phyloP scores from a whole-genome alignment of 2,329 filamentous ascomycete species.

The Colletotrichum lentis region DNA sequence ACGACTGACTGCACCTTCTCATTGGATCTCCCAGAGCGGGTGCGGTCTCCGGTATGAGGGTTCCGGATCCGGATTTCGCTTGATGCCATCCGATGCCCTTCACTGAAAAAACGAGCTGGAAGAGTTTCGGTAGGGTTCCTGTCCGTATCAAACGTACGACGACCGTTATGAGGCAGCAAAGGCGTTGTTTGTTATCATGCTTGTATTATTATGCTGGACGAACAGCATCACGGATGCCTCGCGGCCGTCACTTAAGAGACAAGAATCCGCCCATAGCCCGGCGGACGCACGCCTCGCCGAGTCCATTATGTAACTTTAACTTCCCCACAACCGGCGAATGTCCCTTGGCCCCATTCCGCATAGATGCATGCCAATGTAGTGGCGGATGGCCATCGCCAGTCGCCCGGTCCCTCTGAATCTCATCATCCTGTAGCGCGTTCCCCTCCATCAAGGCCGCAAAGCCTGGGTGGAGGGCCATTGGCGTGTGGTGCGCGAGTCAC shows the following conservation, averaged over 20 bases:
- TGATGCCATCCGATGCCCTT: not conserved
- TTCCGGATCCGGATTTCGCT: not conserved
- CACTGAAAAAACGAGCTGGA: no score
- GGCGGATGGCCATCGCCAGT: not conserved
- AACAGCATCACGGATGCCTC: constrained; percentile 25
- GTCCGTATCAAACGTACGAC: no score
- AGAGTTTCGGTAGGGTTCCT: not conserved
- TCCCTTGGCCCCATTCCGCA: not conserved
- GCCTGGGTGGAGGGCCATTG: constrained; percentile 7
- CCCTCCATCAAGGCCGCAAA: not conserved
- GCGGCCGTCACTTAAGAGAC: constrained; percentile 13
- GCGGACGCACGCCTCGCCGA: not conserved
- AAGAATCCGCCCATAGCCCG: not conserved
- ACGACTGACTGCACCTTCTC: not conserved
- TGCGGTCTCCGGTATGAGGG: not conserved
- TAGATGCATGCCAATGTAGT: not conserved
- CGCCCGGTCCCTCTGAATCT: not conserved
- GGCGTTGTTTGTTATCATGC: not conserved
- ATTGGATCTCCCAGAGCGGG: not conserved
- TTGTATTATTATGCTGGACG: constrained; percentile 31
- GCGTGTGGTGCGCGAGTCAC: not conserved
- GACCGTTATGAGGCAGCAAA: not conserved
- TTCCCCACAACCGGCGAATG: constrained; percentile 2
- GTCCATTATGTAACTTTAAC: not conserved
- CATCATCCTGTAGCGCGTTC: not conserved